Evolutionary conservation across 352 stramenopile genomes (phyloP), one percentile per base, ranked within the genome.

Genomic region (Stephanocyclus meneghinianus): DNA sequence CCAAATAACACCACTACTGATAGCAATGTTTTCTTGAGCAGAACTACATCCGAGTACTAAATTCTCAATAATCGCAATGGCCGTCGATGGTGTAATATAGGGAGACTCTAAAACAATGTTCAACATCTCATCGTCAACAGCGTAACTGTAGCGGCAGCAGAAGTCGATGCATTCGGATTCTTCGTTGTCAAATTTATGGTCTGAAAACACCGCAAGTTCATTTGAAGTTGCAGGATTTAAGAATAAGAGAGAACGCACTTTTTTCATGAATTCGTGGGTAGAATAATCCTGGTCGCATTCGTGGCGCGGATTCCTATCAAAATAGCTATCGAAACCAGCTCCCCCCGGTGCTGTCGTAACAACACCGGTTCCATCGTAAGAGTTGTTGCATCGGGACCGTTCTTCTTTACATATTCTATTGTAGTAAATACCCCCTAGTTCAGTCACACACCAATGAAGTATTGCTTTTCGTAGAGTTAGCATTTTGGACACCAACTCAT

Each of bases 51-150:
- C 61, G 53, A 84, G 30, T 42, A 92, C 71, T 1, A 91, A 47
- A 84, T 90, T 80, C 51, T 92, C 87, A 40, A 92, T 76, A 18
- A 92, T 10, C 2, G 67, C 9, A 9, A 92, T 18, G 11, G 80
- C 79, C 45, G 83, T 85, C 37, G 80, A 45, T 1, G 64, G 50
- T 9, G 61, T 72, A 37, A 85, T 47, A 51, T 68, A 51, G 62
- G 69, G 42, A 15, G 72, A 79, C n/a, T 67, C 51, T 32, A 91
- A 16, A 59, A 92, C 61, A 45, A 90, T 86, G 44, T 72, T 74
- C 50, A 92, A 44, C 73, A 90, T 88, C 42, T 89, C 77, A 71
- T 91, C 78, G 57, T 91, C 83, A 35, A 91, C 48, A 75, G 88
- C 81, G 21, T 26, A 26, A 18, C 85, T 80, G 78, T 81, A 83